These are phyloP conservation scores for Alternaria hordeiaustralica DNA, from an alignment of 2,329 filamentous ascomycete genomes.

Conservation along the genomic window DNA sequence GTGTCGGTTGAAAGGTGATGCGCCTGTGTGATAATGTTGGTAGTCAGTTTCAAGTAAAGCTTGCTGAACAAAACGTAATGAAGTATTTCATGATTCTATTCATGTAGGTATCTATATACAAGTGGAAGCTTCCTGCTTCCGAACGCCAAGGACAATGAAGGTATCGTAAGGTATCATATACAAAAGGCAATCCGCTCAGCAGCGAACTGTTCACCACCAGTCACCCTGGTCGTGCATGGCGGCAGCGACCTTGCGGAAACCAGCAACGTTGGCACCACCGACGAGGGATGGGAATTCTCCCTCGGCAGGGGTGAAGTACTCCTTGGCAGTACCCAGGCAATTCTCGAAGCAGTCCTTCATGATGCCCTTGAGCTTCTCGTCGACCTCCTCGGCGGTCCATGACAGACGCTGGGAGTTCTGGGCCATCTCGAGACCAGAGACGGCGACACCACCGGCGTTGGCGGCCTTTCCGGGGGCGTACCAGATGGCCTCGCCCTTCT, in stretches of 20 bases:
- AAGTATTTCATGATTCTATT: constrained; percentile 13
- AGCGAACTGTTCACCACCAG: constrained; percentile 67
- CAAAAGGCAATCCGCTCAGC: constrained; percentile 17
- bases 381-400: constrained; percentile 91
- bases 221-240: constrained; percentile 98
- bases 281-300: constrained; percentile 89
- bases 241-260: constrained; percentile 92
- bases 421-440: constrained; percentile 98
- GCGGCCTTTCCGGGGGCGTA: constrained; percentile 95
- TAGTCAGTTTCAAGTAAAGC: too few species aligned
- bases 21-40: too few species aligned
- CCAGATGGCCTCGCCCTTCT: constrained; percentile 81
- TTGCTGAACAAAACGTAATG: too few species aligned
- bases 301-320: constrained; percentile 80
- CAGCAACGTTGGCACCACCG: constrained; percentile 94
- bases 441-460: constrained; percentile 96
- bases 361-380: constrained; percentile 87
- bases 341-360: constrained; percentile 95
- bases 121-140: constrained; percentile 8
- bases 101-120: constrained; percentile 32
- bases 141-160: constrained; percentile 28
- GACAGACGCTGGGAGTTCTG: constrained; percentile 89
- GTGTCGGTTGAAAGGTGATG: not conserved
- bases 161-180: constrained; percentile 37
- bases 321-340: constrained; percentile 85